Evolutionary conservation across 2,329 filamentous ascomycete species (phyloP).

Genomic region (Penicillium sp.): DNA sequence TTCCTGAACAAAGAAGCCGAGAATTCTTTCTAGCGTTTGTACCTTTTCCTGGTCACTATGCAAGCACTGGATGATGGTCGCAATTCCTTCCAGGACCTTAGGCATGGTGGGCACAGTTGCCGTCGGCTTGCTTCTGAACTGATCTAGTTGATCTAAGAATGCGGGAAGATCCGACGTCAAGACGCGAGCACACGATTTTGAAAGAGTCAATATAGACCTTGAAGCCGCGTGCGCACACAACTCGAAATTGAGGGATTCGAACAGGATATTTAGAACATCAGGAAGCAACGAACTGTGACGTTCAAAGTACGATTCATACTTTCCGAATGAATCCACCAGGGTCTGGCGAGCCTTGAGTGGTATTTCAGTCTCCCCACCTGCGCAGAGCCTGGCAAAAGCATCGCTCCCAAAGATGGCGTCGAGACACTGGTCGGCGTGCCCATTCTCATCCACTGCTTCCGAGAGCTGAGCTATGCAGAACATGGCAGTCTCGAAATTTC

Average conservation of each 20-base stretch:
- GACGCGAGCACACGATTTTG: conserved; percentile 42
- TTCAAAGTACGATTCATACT: conserved; percentile 45
- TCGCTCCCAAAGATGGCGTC: conserved; percentile 41
- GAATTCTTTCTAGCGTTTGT: conserved; percentile 36
- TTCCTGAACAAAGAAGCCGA: conserved; percentile 36
- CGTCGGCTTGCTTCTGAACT: conserved; percentile 36
- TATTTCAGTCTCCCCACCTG: conserved; percentile 29
- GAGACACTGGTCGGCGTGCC: conserved; percentile 40
- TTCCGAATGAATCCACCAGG: conserved; percentile 42
- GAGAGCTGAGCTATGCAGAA: conserved; percentile 45
- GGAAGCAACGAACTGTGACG: conserved; percentile 40
- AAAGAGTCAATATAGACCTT: conserved; percentile 42
- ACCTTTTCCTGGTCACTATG: conserved; percentile 39
- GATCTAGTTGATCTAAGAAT: conserved; percentile 42
- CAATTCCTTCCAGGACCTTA: conserved; percentile 44
- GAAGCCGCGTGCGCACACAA: conserved; percentile 42
- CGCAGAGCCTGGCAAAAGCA: conserved; percentile 34
- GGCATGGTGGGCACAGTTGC: conserved; percentile 39
- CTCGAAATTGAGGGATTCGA: conserved; percentile 42
- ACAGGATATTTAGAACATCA: conserved; percentile 43
- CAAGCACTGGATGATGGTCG: conserved; percentile 43
- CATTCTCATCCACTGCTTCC: conserved; percentile 44
- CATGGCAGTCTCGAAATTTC: conserved; percentile 42
- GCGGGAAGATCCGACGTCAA: conserved; percentile 41
- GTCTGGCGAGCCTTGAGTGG: conserved; percentile 40